phyloP scores from a whole-genome alignment of 805 yeast genomes.

The Spathaspora boniae region DNA sequence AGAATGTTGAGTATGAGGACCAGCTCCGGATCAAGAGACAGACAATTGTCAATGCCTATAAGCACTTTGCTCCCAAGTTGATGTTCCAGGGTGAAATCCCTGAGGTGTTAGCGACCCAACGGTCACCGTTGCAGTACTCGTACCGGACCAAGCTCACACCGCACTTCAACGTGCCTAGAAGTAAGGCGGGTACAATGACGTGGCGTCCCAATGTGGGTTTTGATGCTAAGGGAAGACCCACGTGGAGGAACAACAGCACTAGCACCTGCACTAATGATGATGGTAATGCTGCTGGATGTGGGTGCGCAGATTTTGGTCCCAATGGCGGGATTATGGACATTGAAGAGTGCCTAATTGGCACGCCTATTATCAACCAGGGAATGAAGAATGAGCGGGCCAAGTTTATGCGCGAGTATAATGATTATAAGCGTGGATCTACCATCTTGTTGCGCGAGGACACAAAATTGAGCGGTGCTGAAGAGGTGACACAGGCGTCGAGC shows the following conservation, averaged over 20 bases:
- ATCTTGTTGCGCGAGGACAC: conserved; percentile 80
- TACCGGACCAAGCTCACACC: conserved; percentile 96
- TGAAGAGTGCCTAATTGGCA: conserved; percentile 91
- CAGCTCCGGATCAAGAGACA: conserved; percentile 66
- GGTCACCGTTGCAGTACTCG: conserved; percentile 70
- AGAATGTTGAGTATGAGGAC: conserved; percentile 65
- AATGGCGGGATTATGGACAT: conserved; percentile 71
- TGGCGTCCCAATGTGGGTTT: conserved; percentile 78
- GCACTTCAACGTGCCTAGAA: conserved; percentile 80
- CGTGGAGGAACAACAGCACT: conserved; percentile 52
- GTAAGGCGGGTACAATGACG: conserved; percentile 27
- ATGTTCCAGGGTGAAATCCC: conserved; percentile 48
- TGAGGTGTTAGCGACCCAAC: conserved; percentile 55
- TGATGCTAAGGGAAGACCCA: conserved; percentile 78
- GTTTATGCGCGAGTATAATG: conserved; percentile 46
- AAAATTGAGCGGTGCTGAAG: conserved; percentile 27
- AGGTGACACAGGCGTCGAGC: conserved; percentile 42
- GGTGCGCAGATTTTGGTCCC: conserved; percentile 62
- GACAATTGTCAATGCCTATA: conserved; percentile 79
- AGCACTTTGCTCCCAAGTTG: conserved; percentile 64
- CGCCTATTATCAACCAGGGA: conserved; percentile 71
- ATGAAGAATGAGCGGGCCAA: conserved; percentile 62
- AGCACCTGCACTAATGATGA: no score
- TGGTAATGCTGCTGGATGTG: no score
- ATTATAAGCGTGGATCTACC: conserved; percentile 78